Percentiles rank a stretch among this genome's conserved stretches.
Evolutionary conservation across 2,329 filamentous ascomycete species (phyloP).

Genomic region (Cordyceps sp.): DNA sequence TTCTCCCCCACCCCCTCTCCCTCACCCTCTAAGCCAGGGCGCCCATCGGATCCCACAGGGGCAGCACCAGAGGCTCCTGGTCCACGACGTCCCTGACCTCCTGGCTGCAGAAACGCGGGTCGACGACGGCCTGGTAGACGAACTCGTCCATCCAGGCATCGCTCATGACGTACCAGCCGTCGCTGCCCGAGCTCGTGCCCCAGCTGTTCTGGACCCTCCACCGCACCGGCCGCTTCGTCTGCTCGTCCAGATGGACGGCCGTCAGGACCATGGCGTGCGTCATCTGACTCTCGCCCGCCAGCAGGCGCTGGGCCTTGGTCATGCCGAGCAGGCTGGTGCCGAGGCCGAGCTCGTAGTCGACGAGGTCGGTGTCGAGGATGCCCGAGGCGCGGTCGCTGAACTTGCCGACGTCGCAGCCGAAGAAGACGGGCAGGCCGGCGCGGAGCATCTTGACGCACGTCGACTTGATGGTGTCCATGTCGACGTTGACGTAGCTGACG

Average conservation of each 20-base stretch:
- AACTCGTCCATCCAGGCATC: conserved; percentile 70
- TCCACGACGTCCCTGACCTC: conserved; percentile 55
- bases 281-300: conserved; percentile 65
- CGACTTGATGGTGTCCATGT: conserved; percentile 53
- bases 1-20: too few relatives aligned
- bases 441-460: conserved; percentile 64
- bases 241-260: conserved; percentile 58
- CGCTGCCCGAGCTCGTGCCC: conserved; percentile 51
- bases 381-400: conserved; percentile 52
- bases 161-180: conserved; percentile 83
- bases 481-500: conserved; percentile 71
- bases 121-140: conserved; percentile 73
- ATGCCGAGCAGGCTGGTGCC: conserved; percentile 57
- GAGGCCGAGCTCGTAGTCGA: conserved; percentile 74
- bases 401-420: conserved; percentile 77
- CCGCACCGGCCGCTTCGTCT: conserved; percentile 44
- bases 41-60: conserved; percentile 71
- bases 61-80: conserved; percentile 53
- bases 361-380: conserved; percentile 65
- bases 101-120: conserved; percentile 48
- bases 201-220: conserved; percentile 86
- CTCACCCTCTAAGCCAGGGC: conserved; percentile 36
- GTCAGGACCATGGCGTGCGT: conserved; percentile 89
- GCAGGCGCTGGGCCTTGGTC: conserved; percentile 59
- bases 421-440: conserved; percentile 69